These are phyloP conservation scores for Pichia nanzhaoensis DNA, from an alignment of 805 yeast species.

Conservation along the genomic window DNA sequence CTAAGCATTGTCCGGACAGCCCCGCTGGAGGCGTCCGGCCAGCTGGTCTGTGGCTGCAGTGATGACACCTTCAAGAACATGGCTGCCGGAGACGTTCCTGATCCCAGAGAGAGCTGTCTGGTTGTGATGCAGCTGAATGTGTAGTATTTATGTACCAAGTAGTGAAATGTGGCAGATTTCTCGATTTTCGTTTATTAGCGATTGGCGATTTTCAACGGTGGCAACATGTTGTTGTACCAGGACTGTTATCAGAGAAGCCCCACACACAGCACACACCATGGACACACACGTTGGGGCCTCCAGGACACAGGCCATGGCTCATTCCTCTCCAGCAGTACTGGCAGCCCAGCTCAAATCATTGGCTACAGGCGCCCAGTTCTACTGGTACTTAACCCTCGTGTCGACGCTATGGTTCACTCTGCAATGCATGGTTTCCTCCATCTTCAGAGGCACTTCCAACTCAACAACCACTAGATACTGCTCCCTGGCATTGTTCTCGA, in stretches of 20 bases:
- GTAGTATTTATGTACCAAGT: too few relatives aligned
- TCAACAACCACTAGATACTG: conserved; percentile 32
- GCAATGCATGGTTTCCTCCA: conserved; percentile 35
- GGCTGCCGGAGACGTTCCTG: conserved; percentile 6
- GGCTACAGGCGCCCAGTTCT: conserved; percentile 49
- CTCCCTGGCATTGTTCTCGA: conserved; percentile 40
- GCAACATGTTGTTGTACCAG: too few relatives aligned
- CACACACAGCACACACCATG: too few relatives aligned
- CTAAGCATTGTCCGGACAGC: conserved; percentile 12
- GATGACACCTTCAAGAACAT: conserved; percentile 37
- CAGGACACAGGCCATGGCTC: neutral
- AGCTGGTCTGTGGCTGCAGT: conserved; percentile 19
- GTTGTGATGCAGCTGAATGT: too few relatives aligned
- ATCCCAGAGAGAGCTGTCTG: too few relatives aligned
- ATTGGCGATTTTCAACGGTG: too few relatives aligned
- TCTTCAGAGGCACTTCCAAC: conserved; percentile 31
- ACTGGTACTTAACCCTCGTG: conserved; percentile 64
- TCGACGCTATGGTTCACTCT: conserved; percentile 39
- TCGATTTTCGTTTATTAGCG: too few relatives aligned
- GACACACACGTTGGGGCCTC: too few relatives aligned
- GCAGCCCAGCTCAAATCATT: conserved; percentile 14
- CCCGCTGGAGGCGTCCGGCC: neutral
- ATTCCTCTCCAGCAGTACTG: neutral
- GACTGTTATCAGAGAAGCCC: too few relatives aligned
- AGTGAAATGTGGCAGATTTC: too few relatives aligned